Evolutionary conservation across 345 rosid species (phyloP).

Genomic region (Kernera saxatilis): DNA sequence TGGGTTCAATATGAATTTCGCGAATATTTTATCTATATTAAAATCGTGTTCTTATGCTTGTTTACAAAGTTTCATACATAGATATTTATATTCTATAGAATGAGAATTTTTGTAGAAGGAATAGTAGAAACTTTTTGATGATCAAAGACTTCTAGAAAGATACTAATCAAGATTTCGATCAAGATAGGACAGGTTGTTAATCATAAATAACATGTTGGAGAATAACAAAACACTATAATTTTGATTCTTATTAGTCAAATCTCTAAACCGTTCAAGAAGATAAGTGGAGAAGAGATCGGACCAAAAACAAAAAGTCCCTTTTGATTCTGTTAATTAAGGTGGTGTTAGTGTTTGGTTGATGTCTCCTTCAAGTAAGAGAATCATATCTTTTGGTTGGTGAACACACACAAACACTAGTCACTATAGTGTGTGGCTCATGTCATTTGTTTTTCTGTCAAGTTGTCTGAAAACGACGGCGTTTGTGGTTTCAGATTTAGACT

Average conservation of each 20-base stretch:
- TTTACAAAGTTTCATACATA: no score
- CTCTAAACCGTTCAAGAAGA: neutral
- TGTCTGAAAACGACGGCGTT: conserved; percentile 25
- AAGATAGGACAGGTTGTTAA: conserved; percentile 1
- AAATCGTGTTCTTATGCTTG: neutral
- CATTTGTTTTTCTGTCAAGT: neutral
- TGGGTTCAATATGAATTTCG: neutral
- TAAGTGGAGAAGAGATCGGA: conserved; percentile 15
- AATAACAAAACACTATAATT: neutral
- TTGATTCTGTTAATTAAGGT: conserved; percentile 17
- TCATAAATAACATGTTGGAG: conserved; percentile 19
- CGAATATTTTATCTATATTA: neutral
- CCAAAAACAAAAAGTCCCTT: conserved; percentile 26
- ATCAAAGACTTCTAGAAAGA: neutral
- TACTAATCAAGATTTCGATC: neutral
- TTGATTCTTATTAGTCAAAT: neutral
- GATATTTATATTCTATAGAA: no score
- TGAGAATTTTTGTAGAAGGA: no score
- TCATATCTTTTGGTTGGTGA: conserved; percentile 28
- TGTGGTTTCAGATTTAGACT: conserved; percentile 25
- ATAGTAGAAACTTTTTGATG: no score
- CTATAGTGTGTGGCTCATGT: neutral
- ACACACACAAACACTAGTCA: conserved; percentile 21
- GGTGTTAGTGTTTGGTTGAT: conserved; percentile 2
- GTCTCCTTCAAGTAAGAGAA: conserved; percentile 28